A percentile compares a stretch with the other conserved stretches of the same genome.
Evolutionary conservation across 108 stramenopile genomes (phyloP).

Genomic region (Pseudonitzschia multiseries): DNA sequence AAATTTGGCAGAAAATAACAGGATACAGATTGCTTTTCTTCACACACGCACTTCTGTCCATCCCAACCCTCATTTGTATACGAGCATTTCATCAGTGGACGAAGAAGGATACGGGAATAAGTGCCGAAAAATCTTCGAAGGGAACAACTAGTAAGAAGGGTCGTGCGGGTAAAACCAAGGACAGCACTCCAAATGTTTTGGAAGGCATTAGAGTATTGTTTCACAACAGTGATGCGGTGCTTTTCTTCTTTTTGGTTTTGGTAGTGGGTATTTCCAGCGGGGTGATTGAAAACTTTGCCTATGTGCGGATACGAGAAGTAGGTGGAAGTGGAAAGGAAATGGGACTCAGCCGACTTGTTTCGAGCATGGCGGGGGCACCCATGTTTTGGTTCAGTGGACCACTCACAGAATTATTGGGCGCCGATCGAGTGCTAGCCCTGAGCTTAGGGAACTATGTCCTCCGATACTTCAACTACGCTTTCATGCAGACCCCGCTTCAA

Average conservation of each 20-base stretch:
- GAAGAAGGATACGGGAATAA: conserved; percentile 16
- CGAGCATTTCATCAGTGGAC: conserved; percentile 59
- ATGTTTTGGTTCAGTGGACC: conserved; percentile 88
- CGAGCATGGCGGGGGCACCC: conserved; percentile 86
- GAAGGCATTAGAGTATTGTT: conserved; percentile 72
- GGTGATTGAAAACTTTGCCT: conserved; percentile 96
- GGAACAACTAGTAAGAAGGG: conserved; percentile 11
- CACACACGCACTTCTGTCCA: conserved; percentile 63
- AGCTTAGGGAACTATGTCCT: conserved; percentile 80
- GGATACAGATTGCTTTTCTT: conserved; percentile 80
- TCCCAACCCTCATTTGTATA: conserved; percentile 72
- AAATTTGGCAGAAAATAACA: conserved; percentile 55
- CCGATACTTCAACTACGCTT: conserved; percentile 90
- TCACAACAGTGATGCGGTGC: conserved; percentile 82
- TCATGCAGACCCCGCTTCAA: conserved; percentile 80
- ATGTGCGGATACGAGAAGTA: conserved; percentile 90
- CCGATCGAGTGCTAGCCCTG: conserved; percentile 80
- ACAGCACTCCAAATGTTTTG: conserved; percentile 41
- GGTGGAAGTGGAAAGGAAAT: conserved; percentile 87
- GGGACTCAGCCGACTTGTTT: conserved; percentile 86
- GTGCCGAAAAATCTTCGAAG: not conserved
- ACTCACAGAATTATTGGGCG: conserved; percentile 74
- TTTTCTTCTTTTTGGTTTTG: conserved; percentile 88
- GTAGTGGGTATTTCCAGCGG: conserved; percentile 89
- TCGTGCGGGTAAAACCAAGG: conserved; percentile 20